Evolutionary conservation across 257 asterid genomes (phyloP).

Genomic region (Paraleonurus japonicus): DNA sequence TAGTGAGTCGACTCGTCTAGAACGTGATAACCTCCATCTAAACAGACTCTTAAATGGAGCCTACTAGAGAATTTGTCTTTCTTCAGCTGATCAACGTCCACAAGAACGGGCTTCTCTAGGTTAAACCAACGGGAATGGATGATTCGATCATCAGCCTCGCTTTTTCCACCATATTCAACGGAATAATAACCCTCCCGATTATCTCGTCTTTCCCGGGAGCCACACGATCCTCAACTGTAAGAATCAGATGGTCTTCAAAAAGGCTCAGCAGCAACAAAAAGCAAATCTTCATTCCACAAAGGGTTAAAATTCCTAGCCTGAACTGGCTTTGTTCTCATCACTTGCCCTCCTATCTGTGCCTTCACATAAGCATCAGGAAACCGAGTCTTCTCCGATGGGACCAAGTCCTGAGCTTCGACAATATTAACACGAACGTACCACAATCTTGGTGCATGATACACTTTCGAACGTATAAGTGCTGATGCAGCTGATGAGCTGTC

Average conservation of each 20-base stretch:
- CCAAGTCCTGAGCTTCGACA: slow-evolving; percentile 87
- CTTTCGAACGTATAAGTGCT: slow-evolving; percentile 78
- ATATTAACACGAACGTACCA: slow-evolving; percentile 90
- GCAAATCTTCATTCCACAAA: slow-evolving; percentile 83
- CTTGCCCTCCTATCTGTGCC: slow-evolving; percentile 88
- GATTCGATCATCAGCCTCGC: slow-evolving; percentile 87
- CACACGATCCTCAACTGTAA: slow-evolving; percentile 87
- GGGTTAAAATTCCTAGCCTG: slow-evolving; percentile 76
- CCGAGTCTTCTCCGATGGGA: slow-evolving; percentile 68
- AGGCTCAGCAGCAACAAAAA: slow-evolving; percentile 89
- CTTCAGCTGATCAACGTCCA: slow-evolving; percentile 82
- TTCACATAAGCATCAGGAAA: slow-evolving; percentile 81
- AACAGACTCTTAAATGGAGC: slow-evolving; percentile 81
- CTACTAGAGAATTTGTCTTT: slow-evolving; percentile 75
- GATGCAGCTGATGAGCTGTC: slow-evolving; percentile 76
- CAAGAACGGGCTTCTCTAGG: slow-evolving; percentile 69
- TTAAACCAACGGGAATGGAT: slow-evolving; percentile 87
- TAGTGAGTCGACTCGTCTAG: slow-evolving; percentile 86
- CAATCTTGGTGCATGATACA: slow-evolving; percentile 82
- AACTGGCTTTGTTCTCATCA: slow-evolving; percentile 70
- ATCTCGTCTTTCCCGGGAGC: slow-evolving; percentile 92
- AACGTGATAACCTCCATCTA: slow-evolving; percentile 95
- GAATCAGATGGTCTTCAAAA: slow-evolving; percentile 82
- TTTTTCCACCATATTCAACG: slow-evolving; percentile 68
- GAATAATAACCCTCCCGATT: slow-evolving; percentile 77